Evolutionary conservation across 2,329 filamentous ascomycete genomes (phyloP).

Genomic region (Aspergillus sergii): DNA sequence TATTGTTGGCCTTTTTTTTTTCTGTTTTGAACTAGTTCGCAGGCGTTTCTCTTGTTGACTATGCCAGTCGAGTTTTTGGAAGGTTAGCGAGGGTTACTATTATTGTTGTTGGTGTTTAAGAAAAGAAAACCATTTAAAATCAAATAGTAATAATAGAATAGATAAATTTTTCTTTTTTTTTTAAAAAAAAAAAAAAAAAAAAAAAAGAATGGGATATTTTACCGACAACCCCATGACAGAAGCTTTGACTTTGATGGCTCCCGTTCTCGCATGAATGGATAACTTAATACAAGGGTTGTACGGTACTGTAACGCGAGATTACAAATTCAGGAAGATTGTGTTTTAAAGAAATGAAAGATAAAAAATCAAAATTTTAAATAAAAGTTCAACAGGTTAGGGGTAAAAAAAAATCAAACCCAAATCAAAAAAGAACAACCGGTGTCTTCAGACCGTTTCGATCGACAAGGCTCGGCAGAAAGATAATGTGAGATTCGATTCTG

Average conservation of each 20-base stretch:
- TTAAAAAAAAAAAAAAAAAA: too few species aligned
- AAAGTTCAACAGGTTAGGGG: neutral
- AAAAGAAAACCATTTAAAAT: neutral
- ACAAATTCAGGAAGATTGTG: neutral
- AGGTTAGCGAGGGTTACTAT: neutral
- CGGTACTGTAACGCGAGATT: neutral
- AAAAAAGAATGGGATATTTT: neutral
- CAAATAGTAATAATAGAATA: neutral
- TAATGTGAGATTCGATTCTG: slow-evolving; percentile 18
- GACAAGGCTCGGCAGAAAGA: slow-evolving; percentile 9
- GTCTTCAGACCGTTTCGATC: slow-evolving; percentile 23
- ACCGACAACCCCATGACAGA: slow-evolving; percentile 1
- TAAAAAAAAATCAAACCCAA: neutral
- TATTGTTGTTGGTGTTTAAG: neutral
- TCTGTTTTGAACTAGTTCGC: neutral
- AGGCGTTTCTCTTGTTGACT: neutral
- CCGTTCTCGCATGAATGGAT: slow-evolving; percentile 1
- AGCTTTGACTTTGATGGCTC: slow-evolving; percentile 3
- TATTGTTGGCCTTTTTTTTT: neutral
- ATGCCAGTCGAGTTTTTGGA: neutral
- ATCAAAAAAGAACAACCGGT: neutral
- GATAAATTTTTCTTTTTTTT: too few species aligned
- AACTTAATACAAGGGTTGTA: neutral
- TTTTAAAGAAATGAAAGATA: neutral
- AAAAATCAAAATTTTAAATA: neutral